Evolutionary conservation across 1,284 basidiomycete species (phyloP).

Genomic region (Irpex lacteus): DNA sequence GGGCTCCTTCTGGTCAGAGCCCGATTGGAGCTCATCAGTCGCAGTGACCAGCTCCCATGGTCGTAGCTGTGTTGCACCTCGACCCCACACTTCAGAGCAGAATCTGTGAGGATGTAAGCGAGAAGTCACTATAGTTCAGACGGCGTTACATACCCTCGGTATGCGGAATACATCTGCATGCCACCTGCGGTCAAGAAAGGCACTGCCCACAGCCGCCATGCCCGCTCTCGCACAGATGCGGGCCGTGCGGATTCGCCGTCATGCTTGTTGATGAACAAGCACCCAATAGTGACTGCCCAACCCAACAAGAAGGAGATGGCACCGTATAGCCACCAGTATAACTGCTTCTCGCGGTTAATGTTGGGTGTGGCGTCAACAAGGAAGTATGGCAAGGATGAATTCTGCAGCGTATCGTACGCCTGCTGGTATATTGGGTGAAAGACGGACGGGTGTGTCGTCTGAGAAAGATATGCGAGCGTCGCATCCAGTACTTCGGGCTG

Average conservation of each 20-base stretch:
- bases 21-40: not conserved
- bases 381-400: conserved; percentile 31
- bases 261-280: conserved; percentile 8
- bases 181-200: conserved; percentile 30
- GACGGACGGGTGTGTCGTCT: conserved; percentile 37
- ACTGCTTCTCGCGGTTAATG: conserved; percentile 37
- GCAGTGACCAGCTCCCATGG: conserved; percentile 24
- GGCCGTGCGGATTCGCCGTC: conserved; percentile 9
- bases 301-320: conserved; percentile 22
- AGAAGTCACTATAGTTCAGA: not conserved
- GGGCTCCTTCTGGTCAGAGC: no score
- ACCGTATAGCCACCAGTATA: conserved; percentile 31
- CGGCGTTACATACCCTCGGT: conserved; percentile 27
- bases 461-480: conserved; percentile 28
- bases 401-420: conserved; percentile 30
- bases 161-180: conserved; percentile 35
- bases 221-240: conserved; percentile 14
- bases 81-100: conserved; percentile 35
- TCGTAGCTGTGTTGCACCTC: conserved; percentile 32
- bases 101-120: conserved; percentile 24
- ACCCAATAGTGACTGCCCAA: conserved; percentile 24
- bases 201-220: conserved; percentile 32
- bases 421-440: conserved; percentile 36
- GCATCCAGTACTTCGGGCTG: conserved; percentile 32
- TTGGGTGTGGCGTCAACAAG: conserved; percentile 29